A percentile compares a stretch with the other conserved stretches of the same genome.
Evolutionary conservation across 352 stramenopile genomes (phyloP).

Genomic region (Phytophthora idaei): DNA sequence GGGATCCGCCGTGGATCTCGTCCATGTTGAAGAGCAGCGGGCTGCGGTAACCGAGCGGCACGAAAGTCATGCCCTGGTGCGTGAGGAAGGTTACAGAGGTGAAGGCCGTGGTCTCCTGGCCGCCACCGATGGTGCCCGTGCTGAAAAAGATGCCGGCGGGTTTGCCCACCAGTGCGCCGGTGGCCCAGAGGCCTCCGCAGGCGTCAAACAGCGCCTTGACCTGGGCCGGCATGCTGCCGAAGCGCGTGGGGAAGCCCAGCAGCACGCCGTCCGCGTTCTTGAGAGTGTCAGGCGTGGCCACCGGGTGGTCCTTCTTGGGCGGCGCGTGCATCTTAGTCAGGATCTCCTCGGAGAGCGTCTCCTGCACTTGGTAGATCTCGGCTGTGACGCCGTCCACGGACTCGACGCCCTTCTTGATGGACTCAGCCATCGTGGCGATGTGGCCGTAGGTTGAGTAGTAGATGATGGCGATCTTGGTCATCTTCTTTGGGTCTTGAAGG

Average conservation of each 20-base stretch:
- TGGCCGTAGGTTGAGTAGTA: conserved; percentile 91
- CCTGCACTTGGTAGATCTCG: conserved; percentile 75
- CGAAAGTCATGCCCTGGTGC: conserved; percentile 92
- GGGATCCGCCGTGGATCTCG: conserved; percentile 75
- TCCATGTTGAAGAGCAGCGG: conserved; percentile 76
- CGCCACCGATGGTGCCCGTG: conserved; percentile 77
- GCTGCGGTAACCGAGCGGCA: conserved; percentile 85
- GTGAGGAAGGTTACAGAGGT: conserved; percentile 87
- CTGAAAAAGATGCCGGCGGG: conserved; percentile 89
- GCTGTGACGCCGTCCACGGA: conserved; percentile 59
- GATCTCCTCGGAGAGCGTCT: conserved; percentile 85
- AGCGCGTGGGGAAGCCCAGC: conserved; percentile 88
- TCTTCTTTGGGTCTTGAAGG: conserved; percentile 8
- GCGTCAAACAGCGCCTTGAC: conserved; percentile 92
- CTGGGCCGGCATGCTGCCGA: conserved; percentile 82
- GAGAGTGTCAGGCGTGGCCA: conserved; percentile 66
- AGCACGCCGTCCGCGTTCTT: conserved; percentile 84
- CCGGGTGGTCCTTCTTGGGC: conserved; percentile 72
- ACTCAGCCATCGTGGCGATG: conserved; percentile 77
- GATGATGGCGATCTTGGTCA: conserved; percentile 83
- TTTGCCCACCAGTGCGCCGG: conserved; percentile 87
- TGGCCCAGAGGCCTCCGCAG: conserved; percentile 83
- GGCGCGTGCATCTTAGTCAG: conserved; percentile 84
- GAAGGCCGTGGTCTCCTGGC: conserved; percentile 90
- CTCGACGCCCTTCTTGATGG: conserved; percentile 80